Evolutionary conservation across 129 eudicot species (phyloP), one percentile per base, ranked within the genome.

Genomic region (Flaveria sonorensis): DNA sequence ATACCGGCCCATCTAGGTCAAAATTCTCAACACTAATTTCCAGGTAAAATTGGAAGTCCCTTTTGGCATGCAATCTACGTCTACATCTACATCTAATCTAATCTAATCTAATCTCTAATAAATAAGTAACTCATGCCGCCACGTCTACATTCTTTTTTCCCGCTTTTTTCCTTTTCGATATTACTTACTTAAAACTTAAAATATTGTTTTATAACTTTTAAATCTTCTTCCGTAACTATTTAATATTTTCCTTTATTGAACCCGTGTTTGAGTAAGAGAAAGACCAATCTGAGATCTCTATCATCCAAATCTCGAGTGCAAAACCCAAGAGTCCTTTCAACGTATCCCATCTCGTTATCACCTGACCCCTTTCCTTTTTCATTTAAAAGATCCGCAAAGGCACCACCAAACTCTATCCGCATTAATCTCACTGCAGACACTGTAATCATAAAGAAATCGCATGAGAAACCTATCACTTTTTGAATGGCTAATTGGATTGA

Each of bases 321-420:
- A 74, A 93, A 90, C 15, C 98, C 98, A 14, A 93, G 96, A 10
- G 95, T 90, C 81, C 98, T 93, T 86, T 90, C 95, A 74, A 90
- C 98, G 55, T 93, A 93, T 78, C 89, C 95, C 98, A 93, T 93
- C 83, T 90, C 98, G 71, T 90, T 90, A 59, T 85, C 92, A 59
- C 95, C 92, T 20, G 98, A 93, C 51, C 96, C 98, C 74, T 93
- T 93, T 77, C 96, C 98, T 82, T 87, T 90, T 74, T 87, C 98
- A 46, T 93, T 93, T 85, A 93, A 77, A 53, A 93, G 95, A 72
- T 93, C 98, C 20, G 98, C 96, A 84, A 88, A 93, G 47, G 98
- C 98, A 70, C 98, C 98, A 32, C 98, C 98, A n/a, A 88, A 70
- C 86, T 93, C 91, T 80, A 93, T 93, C 63, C 98, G 87, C 98